Base-by-base conservation (phyloP, 2,329 filamentous ascomycete genomes). In the Tympanopsis confertula region DNA sequence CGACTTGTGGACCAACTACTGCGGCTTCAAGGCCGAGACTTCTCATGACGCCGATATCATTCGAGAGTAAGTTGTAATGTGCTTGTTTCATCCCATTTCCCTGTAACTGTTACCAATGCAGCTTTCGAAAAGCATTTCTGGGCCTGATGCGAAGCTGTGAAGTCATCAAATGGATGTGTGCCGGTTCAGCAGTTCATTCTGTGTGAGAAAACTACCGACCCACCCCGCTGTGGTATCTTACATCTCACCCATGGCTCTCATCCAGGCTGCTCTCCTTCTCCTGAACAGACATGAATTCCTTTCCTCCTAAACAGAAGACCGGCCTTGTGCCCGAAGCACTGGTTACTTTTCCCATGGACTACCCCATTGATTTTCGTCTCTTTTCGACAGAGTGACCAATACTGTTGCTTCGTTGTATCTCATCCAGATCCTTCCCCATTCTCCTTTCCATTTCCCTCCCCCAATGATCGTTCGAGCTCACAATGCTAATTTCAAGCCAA, bases 1-100 rank as follows among this genome's bases (percentile, higher is more conserved):
- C 52, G 91, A 98, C 57, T 70, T 98, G 42, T 98, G 91, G 91
- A 84, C 86, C 38, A 88, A 94, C 53, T 98, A 95, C 66, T 96
- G 89, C 67, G 76, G 80, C 52, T 96, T 96, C 76, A 96, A 96
- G 62, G 87, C 91, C 66, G 87, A 96, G 58, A 96, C 91, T 41
- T 91, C 85, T 50, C 91, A 98, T 65, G 87, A 94, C 57, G 75
- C 86, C 52, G 85, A 93, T 57, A 74, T 93, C 62, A 93, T 95
- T 67, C 82, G 91, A 94, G 91, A 96, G 91, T 98, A 94, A 96
- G 91, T 96, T 26, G 22, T 26, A n/a, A 10, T 7, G 12, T 7
- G 30, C 30, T 33, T 10, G 30, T 33, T 33, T 33, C 15, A 7
- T 18, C 17, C 15, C 17, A 10, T 70, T 71, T 69, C 71, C 77